Conservation (phyloP, 257 asterid genomes). For the Lycium barbarum region DNA sequence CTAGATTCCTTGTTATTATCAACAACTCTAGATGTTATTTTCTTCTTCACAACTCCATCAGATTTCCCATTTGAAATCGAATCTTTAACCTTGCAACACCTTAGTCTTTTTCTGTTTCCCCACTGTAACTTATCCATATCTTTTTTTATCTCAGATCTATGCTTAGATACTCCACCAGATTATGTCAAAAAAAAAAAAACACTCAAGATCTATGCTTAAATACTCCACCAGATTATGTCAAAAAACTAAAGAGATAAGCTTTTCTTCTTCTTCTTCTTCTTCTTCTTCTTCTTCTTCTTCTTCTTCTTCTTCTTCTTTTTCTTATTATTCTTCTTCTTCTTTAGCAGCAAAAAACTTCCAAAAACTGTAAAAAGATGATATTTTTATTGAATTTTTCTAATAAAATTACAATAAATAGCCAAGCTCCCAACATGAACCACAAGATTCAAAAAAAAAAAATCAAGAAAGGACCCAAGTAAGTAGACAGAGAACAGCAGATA, state of each 20-base stretch:
- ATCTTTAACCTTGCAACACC: constrained; percentile 47
- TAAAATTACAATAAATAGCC: no score
- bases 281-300: no score
- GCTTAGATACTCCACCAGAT: background rate
- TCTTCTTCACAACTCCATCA: constrained; percentile 42
- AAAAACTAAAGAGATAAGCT: background rate
- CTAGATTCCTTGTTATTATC: no score
- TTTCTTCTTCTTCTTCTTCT: background rate
- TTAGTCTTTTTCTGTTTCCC: constrained; percentile 51
- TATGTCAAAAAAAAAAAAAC: background rate
- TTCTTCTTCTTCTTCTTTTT: no score
- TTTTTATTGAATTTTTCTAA: background rate
- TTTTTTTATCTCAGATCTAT: constrained; percentile 2
- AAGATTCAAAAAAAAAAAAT: no score
- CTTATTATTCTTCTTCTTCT: no score
- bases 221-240: no score
- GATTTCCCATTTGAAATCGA: constrained; percentile 43
- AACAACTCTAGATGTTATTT: constrained; percentile 69
- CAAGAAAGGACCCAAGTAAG: no score
- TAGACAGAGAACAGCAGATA: no score
- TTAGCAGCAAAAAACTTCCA: background rate
- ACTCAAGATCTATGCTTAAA: no score
- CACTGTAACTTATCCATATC: constrained; percentile 51
- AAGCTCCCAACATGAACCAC: no score
- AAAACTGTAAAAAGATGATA: background rate